Base-by-base conservation (phyloP, 73 alveolate genomes). In the Paramecium tetraurelia region DNA sequence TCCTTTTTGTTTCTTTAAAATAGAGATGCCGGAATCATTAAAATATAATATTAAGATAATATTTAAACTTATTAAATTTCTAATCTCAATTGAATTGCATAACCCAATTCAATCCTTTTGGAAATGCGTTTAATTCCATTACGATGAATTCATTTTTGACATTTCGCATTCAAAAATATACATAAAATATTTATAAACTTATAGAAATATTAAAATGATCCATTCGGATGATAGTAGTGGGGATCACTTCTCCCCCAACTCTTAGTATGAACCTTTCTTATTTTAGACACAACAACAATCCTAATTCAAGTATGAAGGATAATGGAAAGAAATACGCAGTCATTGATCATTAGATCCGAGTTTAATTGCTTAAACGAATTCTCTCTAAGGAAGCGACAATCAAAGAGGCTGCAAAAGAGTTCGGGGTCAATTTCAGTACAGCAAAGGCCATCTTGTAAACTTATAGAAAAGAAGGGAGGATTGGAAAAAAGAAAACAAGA, bases 401-500 rank as follows among this genome's bases (percentile, higher is more conserved):
- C 4, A 86, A 86, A 27, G 93, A 86, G 38, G 93, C 93, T 22
- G 93, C 93, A 21, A 58, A 63, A 59, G 75, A 86, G 58, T 86
- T 86, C 14, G 93, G 93, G 31, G 31, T 86, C 14, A 86, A 86
- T 33, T 86, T 86, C 40, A 59, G 88, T 38, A 86, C 93, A 20
- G 84, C 93, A 16, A 86, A 86, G 20, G 93, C 93, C 35, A 86
- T 86, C 46, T 44, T 86, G n/a, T 35, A 86, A 40, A 86, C 93
- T 2, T 86, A 59, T 77, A 86, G 85, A 69, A 86, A 86, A 72
- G 93, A 86, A 40, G 93, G 93, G 5, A 72, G 93, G 27, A 86
- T 86, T 9, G 93, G 93, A 22, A 86, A 86, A 63, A 86, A 86
- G 93, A 86, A 86, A 86, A 86, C 86, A 4, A 72, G 93, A 31